Evolutionary conservation across 805 yeast species (phyloP), one percentile per base, ranked within the genome.

Genomic region (Ogataea ganodermae): DNA sequence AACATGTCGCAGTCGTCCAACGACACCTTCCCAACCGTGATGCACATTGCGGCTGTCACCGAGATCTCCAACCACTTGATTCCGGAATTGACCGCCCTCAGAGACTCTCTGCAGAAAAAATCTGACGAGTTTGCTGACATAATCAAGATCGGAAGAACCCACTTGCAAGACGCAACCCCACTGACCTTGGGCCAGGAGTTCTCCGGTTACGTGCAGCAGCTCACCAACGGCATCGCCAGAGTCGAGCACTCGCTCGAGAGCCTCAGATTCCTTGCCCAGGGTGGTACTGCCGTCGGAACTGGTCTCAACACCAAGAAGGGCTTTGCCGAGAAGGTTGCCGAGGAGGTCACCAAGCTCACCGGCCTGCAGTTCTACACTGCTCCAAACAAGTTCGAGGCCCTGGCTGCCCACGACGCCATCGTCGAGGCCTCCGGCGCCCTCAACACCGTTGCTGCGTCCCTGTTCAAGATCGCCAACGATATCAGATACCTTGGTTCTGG

Each of bases 211-310:
- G 96, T 86, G 44, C 92, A 88, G 69, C 99, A 94, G 76, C 70
- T 94, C 56, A 80, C 86, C 61, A 88, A 90, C 67, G 98, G 97
- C 68, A 85, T 94, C 58, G 85, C 73, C 58, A 82, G 99, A 69
- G 86, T 94, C 51, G 89, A 89, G 74, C 73, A 73, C 53, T 70
- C 85, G 44, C 79, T 94, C 57, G 88, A 88, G 58, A 82, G 83
- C 71, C 78, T 94, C 67, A 78, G 84, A 62, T 81, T 68, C 68
- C 80, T 94, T 60, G 99, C 99, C 40, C 99, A 94, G 78, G 99
- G 99, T 76, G 99, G 99, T 75, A 94, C 99, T 53, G 99, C 99
- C 52, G 99, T 94, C 47, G 99, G 99, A 62, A 94, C 99, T 47
- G 99, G 99, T 57, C 80, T 94, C 62, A 94, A 94, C 83, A 92